phyloP scores from a whole-genome alignment of 2,329 filamentous ascomycete genomes.

The Paecilomyces niveus region DNA sequence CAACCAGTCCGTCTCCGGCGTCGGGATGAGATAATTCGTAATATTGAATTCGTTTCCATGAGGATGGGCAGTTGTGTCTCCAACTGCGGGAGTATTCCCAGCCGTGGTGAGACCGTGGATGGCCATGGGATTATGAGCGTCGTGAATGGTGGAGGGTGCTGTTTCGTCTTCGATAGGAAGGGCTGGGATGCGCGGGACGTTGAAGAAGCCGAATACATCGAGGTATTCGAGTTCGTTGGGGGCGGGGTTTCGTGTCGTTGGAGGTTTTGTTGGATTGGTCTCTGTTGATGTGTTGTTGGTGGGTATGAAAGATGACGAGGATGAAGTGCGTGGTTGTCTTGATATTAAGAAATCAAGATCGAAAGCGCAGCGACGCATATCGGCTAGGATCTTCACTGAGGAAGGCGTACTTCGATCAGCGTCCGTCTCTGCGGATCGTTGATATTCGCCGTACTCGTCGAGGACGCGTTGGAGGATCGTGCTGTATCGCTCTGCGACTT shows the following conservation, averaged over 20 bases:
- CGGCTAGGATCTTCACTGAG: slow-evolving; percentile 77
- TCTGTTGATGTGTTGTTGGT: slow-evolving; percentile 15
- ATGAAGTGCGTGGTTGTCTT: slow-evolving; percentile 54
- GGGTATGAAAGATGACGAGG: slow-evolving; percentile 27
- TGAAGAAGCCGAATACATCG: slow-evolving; percentile 93
- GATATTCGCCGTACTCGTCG: slow-evolving; percentile 75
- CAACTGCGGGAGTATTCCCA: slow-evolving; percentile 12
- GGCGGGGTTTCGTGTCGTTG: slow-evolving; percentile 59
- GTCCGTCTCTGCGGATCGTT: slow-evolving; percentile 51
- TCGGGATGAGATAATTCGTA: slow-evolving; percentile 40
- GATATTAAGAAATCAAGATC: slow-evolving; percentile 87
- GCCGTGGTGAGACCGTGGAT: slow-evolving; percentile 26
- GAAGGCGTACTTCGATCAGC: slow-evolving; percentile 71
- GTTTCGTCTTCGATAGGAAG: slow-evolving; percentile 14
- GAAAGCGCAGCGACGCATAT: slow-evolving; percentile 86
- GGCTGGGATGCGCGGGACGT: slow-evolving; percentile 65
- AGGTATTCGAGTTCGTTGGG: slow-evolving; percentile 83
- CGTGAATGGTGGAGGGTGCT: slow-evolving; percentile 9
- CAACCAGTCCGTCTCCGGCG: slow-evolving; percentile 41
- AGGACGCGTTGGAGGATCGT: slow-evolving; percentile 73
- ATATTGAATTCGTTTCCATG: slow-evolving; percentile 35
- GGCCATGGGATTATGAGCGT: slow-evolving; percentile 26
- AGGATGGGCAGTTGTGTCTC: slow-evolving; percentile 1
- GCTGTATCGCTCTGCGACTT: slow-evolving; percentile 76
- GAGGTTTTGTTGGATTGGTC: slow-evolving; percentile 11